Percentiles rank a stretch among this genome's conserved stretches.
These are phyloP conservation scores for Fusarium sterilihyphosum DNA, from an alignment of 2,329 filamentous ascomycete species.

Conservation along the genomic window DNA sequence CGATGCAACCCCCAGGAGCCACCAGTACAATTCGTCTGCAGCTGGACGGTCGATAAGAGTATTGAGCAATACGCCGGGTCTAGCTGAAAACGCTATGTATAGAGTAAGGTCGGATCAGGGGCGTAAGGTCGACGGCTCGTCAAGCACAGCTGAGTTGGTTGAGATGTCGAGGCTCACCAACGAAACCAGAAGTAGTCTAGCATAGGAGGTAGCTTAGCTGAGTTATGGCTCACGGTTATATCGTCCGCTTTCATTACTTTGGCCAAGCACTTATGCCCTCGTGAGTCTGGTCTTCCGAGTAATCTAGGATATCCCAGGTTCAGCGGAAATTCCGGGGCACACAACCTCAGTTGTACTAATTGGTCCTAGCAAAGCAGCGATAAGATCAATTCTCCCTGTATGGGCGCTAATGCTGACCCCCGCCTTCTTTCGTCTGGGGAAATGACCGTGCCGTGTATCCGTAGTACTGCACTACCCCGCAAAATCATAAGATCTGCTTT, in stretches of 20 bases:
- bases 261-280: too few species aligned
- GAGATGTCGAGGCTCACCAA: background rate
- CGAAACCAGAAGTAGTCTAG: background rate
- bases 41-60: background rate
- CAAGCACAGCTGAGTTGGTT: conserved; percentile 2
- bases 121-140: background rate
- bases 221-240: rapidly evolving
- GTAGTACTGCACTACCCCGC: background rate
- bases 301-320: background rate
- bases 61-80: background rate
- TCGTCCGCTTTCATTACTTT: too few species aligned
- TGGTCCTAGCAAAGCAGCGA: background rate
- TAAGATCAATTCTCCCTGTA: too few species aligned
- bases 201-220: background rate
- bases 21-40: background rate
- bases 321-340: background rate
- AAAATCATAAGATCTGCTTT: background rate
- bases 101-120: background rate
- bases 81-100: background rate
- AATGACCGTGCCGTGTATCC: background rate
- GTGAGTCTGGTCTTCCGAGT: background rate
- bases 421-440: background rate
- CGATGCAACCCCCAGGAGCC: background rate
- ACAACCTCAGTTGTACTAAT: too few species aligned
- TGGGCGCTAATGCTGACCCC: background rate